These are phyloP conservation scores for Neurospora sp. DNA, from an alignment of 495 filamentous ascomycete species.

Conservation along the genomic window DNA sequence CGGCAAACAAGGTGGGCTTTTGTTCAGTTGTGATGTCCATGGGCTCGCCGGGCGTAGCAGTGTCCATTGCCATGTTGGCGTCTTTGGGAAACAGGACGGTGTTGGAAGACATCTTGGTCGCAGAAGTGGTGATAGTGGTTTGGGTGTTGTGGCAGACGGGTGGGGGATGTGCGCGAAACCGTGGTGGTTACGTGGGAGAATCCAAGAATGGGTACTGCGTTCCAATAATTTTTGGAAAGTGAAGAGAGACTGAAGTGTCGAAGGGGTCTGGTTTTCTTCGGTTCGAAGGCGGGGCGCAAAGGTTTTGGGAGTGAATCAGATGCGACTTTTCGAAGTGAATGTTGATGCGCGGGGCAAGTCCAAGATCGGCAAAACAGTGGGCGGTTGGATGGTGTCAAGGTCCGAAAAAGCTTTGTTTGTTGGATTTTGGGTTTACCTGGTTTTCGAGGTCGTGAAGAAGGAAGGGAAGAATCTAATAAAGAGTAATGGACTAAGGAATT, in stretches of 20 bases:
- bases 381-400: not conserved
- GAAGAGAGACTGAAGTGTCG: not conserved
- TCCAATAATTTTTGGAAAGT: not conserved
- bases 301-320: not conserved
- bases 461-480: not conserved
- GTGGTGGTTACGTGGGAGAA: not conserved
- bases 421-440: not conserved
- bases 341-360: not conserved
- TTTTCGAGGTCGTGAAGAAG: not conserved
- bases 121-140: not conserved
- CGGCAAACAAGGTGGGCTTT: not conserved
- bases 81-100: constrained; percentile 46
- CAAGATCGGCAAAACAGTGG: not conserved
- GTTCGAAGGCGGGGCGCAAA: not conserved
- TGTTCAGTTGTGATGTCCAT: constrained; percentile 17
- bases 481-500: not conserved
- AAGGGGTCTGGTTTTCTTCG: not conserved
- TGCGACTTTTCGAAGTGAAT: not conserved
- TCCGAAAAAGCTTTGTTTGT: not conserved
- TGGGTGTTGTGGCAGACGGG: not conserved
- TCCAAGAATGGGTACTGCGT: not conserved
- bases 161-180: not conserved
- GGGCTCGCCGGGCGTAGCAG: constrained; percentile 2
- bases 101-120: constrained; percentile 25
- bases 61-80: constrained; percentile 39